Base-by-base conservation (phyloP, 2,329 filamentous ascomycete species). In the Ceratocystiopsis minuta region DNA sequence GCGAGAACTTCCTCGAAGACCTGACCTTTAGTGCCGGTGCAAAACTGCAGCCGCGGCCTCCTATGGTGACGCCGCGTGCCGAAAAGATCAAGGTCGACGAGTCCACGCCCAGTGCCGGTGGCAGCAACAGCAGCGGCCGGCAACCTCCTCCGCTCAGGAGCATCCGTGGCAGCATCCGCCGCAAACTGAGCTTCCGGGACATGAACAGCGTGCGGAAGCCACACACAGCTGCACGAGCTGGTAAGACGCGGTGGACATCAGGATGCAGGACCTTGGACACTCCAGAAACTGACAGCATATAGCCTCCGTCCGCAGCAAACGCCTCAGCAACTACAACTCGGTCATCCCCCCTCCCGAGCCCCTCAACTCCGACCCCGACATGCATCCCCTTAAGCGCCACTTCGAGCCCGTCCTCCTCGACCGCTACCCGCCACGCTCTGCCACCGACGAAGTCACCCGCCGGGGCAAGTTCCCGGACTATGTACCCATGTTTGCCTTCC, bases 401-500 rank as follows among this genome's bases (percentile, higher is more conserved):
- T 96, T 96, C 57, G 90, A 98, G 57, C 90, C 90, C 9, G 87
- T 94, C n/a, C 66, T 98, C 17, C 73, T 98, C 28, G 90, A 98
- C 59, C 75, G 87, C 57, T 96, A 96, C 53, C 90, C 90, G 9
- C 80, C 85, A 15, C 84, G 85, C 56, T 73, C 75, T 49, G 80
- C 85, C 55, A 68, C 76, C 17, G 86, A 94, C 45, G 87, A 95
- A 51, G 60, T 80, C 40, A 75, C 82, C 51, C 72, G 80, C 53
- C 72, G 90, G 54, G 86, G 85, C 42, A 78, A 73, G 44, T 96
- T 98, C 55, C 90, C 90, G 1, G 90, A 98, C 56, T 98, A 95
- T 54, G 85, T 98, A 16, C 90, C 90, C 43, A 96, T 98, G 90
- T 98, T 98, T 60, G 87, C 90, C 42, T 98, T 96, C 53, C 90